Percentiles rank a stretch among this genome's conserved stretches.
Conservation (phyloP, 2,329 filamentous ascomycete genomes). For the Aspergillus hiratsukae region DNA sequence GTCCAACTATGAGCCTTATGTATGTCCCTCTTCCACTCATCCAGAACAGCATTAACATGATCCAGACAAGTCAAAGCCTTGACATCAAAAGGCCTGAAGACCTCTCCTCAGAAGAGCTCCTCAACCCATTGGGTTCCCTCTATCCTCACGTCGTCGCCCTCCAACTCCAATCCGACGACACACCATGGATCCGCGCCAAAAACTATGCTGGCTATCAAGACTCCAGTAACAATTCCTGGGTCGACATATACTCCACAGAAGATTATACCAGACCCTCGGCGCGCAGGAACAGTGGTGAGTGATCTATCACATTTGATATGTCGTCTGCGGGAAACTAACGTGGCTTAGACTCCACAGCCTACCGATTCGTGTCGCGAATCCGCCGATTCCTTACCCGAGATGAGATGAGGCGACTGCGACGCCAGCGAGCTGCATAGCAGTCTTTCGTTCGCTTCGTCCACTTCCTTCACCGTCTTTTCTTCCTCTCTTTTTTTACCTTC, state of each 20-base stretch:
- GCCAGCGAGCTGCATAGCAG: constrained; percentile 8
- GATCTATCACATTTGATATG: constrained; percentile 9
- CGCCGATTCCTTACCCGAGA: constrained; percentile 31
- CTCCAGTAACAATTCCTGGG: constrained; percentile 23
- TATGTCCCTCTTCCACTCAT: constrained; percentile 17
- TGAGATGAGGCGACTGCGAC: constrained; percentile 19
- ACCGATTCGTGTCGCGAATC: constrained; percentile 29
- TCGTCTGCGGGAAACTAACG: constrained; percentile 10
- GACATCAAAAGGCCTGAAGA: constrained; percentile 21
- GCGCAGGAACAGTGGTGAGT: constrained; percentile 26
- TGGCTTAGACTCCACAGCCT: constrained; percentile 20
- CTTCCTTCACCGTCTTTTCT: neutral
- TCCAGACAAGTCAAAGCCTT: constrained; percentile 23
- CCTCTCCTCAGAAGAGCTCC: constrained; percentile 26
- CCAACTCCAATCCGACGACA: constrained; percentile 29
- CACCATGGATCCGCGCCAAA: constrained; percentile 20
- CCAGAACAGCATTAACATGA: neutral
- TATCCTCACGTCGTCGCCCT: constrained; percentile 37
- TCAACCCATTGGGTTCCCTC: constrained; percentile 29
- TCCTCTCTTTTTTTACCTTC: neutral
- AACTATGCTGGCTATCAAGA: constrained; percentile 28
- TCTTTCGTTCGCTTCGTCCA: neutral
- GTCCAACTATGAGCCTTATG: constrained; percentile 38
- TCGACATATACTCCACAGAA: constrained; percentile 27
- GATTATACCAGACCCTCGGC: constrained; percentile 11